phyloP scores from a whole-genome alignment of 2,329 filamentous ascomycete species.

The Tolypocladium amazonense region DNA sequence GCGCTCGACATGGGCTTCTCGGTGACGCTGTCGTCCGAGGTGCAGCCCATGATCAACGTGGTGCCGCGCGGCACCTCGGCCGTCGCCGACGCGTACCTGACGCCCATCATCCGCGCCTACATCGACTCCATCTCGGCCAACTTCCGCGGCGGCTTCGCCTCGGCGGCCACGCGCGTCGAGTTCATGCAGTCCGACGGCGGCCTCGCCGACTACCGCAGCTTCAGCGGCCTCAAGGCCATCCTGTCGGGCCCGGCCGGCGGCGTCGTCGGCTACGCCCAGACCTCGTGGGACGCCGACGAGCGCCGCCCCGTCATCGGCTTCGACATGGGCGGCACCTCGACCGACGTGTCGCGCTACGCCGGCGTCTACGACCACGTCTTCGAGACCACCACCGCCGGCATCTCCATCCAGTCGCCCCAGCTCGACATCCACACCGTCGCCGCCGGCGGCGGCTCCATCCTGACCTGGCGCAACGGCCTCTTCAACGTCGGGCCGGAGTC shows the following conservation, averaged over 20 bases:
- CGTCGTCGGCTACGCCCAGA: constrained; percentile 65
- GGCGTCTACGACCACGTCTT: constrained; percentile 39
- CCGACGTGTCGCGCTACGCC: constrained; percentile 61
- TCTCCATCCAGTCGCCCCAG: constrained; percentile 69
- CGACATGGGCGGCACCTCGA: constrained; percentile 63
- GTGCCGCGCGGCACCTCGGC: constrained; percentile 33
- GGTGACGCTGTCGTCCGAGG: constrained; percentile 24
- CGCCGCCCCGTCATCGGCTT: constrained; percentile 65
- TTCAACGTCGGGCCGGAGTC: constrained; percentile 66
- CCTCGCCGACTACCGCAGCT: constrained; percentile 44
- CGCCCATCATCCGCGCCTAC: constrained; percentile 25
- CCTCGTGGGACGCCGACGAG: constrained; percentile 58
- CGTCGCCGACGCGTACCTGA: constrained; percentile 32
- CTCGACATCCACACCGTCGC: constrained; percentile 76
- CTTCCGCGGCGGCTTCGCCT: constrained; percentile 23
- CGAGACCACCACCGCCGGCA: constrained; percentile 67
- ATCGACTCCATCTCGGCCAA: constrained; percentile 23
- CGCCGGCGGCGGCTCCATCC: constrained; percentile 59
- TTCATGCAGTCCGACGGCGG: constrained; percentile 58
- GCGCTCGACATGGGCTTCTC: constrained; percentile 31
- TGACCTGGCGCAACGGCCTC: constrained; percentile 62
- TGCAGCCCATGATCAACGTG: constrained; percentile 32
- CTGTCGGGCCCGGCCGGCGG: constrained; percentile 68
- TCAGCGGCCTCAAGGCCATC: constrained; percentile 60
- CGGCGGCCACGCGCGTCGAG: constrained; percentile 44